Percentiles rank a stretch among this genome's conserved stretches.
These are phyloP conservation scores for Talaromyces atroroseus DNA, from an alignment of 2,329 filamentous ascomycete species.

Conservation along the genomic window DNA sequence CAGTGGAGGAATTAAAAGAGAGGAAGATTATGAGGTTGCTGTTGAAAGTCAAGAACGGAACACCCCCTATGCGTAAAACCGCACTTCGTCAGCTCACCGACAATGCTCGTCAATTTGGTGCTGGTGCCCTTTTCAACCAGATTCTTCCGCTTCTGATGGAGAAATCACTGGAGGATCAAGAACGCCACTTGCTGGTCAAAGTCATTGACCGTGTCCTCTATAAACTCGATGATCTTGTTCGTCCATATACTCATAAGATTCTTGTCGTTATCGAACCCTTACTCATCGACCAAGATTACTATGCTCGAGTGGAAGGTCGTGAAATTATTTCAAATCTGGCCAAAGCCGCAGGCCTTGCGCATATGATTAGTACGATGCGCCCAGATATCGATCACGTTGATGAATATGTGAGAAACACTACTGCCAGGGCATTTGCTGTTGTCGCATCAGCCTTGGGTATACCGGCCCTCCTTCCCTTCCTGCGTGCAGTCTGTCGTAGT, in stretches of 20 bases:
- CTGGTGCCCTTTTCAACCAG: conserved; percentile 91
- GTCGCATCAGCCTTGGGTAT: conserved; percentile 95
- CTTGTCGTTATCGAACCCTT: conserved; percentile 98
- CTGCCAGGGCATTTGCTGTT: conserved; percentile 91
- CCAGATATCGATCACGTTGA: conserved; percentile 98
- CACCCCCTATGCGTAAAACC: conserved; percentile 97
- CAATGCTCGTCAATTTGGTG: conserved; percentile 93
- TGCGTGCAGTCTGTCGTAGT: conserved; percentile 90
- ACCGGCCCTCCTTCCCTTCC: conserved; percentile 86
- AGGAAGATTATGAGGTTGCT: conserved; percentile 96
- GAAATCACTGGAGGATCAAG: conserved; percentile 94
- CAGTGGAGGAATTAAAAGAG: conserved; percentile 93
- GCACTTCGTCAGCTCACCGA: conserved; percentile 94
- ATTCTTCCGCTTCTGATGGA: conserved; percentile 97
- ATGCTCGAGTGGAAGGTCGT: conserved; percentile 93
- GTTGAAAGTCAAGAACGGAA: conserved; percentile 98
- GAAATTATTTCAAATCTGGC: conserved; percentile 98
- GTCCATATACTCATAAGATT: conserved; percentile 97
- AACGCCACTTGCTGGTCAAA: conserved; percentile 96
- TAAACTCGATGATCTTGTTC: conserved; percentile 93
- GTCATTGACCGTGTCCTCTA: conserved; percentile 98
- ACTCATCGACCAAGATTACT: conserved; percentile 98
- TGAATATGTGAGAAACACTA: conserved; percentile 97
- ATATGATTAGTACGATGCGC: conserved; percentile 99
- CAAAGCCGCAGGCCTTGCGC: conserved; percentile 92